phyloP scores from a whole-genome alignment of 2,329 filamentous ascomycete species.

The Leptodontidium sp. region DNA sequence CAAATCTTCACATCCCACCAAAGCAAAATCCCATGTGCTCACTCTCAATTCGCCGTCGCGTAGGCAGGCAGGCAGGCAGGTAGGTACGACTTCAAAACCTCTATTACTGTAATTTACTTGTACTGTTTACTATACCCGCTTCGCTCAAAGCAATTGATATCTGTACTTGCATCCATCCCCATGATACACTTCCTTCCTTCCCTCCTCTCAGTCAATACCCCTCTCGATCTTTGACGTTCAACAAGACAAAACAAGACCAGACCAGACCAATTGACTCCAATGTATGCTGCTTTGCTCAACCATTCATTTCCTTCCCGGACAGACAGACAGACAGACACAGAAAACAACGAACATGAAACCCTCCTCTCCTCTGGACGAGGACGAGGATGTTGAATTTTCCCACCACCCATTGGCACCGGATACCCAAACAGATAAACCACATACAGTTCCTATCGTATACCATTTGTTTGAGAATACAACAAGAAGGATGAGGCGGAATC shows the following conservation, averaged over 20 bases:
- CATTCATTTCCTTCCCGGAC: conserved; percentile 6
- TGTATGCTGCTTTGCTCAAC: conserved; percentile 12
- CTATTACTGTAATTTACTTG: conserved; percentile 9
- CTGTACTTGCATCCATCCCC: neutral
- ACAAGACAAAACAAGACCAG: neutral
- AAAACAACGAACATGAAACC: no score
- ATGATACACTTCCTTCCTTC: neutral
- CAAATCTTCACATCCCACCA: no score
- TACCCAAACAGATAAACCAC: conserved; percentile 12
- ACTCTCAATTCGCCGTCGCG: neutral
- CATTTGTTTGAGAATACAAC: conserved; percentile 10
- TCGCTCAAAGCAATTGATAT: conserved; percentile 13
- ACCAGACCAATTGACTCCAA: conserved; percentile 1
- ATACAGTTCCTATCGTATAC: conserved; percentile 13
- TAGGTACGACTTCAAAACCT: neutral
- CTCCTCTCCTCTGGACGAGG: no score
- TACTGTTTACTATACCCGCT: neutral
- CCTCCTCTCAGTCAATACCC: neutral
- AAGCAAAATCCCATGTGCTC: neutral
- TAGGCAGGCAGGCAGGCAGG: neutral
- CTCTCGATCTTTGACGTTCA: neutral
- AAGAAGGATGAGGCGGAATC: conserved; percentile 7
- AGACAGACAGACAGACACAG: neutral
- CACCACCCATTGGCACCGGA: neutral
- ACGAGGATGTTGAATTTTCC: no score